Conservation (phyloP, 306 rosid genomes). For the Vicia faba region DNA sequence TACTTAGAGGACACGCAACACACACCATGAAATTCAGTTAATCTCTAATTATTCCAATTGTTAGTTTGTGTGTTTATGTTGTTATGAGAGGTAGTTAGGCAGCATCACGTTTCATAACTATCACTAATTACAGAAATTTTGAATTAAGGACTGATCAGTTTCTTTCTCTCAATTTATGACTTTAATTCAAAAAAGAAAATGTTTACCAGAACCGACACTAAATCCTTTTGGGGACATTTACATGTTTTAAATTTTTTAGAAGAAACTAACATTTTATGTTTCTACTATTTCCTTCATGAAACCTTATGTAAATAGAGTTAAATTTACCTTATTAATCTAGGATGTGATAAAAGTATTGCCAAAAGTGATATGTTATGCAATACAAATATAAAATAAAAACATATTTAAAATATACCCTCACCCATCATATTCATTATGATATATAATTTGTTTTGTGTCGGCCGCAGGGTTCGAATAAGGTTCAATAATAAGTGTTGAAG, state of each 20-base stretch:
- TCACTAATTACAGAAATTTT: background rate
- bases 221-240: background rate
- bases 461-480: too few relatives aligned
- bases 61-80: too few relatives aligned
- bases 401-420: too few relatives aligned
- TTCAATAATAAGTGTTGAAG: too few relatives aligned
- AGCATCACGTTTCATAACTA: background rate
- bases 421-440: too few relatives aligned
- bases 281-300: slow-evolving; percentile 1
- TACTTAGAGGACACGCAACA: too few relatives aligned
- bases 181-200: background rate
- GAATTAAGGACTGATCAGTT: background rate
- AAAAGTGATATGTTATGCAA: too few relatives aligned
- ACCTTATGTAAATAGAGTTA: background rate
- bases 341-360: background rate
- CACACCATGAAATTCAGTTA: too few relatives aligned
- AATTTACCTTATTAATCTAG: background rate
- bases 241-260: background rate
- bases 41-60: too few relatives aligned
- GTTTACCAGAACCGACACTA: background rate
- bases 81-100: background rate
- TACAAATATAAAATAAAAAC: too few relatives aligned
- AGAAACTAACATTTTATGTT: background rate
- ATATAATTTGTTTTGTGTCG: too few relatives aligned
- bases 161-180: background rate